These are phyloP conservation scores for Forsythia viridissima DNA, from an alignment of 257 asterid genomes.

Conservation along the genomic window DNA sequence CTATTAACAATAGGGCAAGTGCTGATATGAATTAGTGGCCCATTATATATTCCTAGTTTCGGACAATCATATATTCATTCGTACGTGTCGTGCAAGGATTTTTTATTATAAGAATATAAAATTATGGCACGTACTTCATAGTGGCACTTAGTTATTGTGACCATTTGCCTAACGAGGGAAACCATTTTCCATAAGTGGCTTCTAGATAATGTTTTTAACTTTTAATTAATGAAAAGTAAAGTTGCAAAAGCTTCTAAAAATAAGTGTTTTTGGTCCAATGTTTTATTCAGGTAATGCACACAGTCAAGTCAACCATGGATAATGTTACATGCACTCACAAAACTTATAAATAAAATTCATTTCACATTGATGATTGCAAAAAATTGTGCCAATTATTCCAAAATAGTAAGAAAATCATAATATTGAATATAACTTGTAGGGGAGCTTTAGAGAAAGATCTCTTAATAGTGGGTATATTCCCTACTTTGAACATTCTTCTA, in stretches of 20 bases:
- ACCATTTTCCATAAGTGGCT: constrained; percentile 8
- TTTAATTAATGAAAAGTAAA: background rate
- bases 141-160: background rate
- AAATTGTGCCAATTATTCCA: background rate
- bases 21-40: background rate
- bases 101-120: background rate
- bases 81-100: background rate
- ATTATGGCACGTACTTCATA: background rate
- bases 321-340: background rate
- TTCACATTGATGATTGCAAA: background rate
- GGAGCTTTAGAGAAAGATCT: too few relatives aligned
- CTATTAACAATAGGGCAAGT: background rate
- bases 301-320: background rate
- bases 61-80: background rate
- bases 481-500: too few relatives aligned
- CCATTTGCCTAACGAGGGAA: constrained; percentile 14
- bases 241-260: background rate
- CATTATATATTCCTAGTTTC: background rate
- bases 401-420: background rate
- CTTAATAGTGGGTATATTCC: too few relatives aligned
- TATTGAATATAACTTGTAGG: too few relatives aligned
- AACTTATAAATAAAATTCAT: too few relatives aligned
- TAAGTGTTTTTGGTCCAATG: background rate
- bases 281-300: background rate
- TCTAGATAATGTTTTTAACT: background rate